These are phyloP conservation scores for Galerina marginata DNA, from an alignment of 768 basidiomycete genomes.

Conservation along the genomic window DNA sequence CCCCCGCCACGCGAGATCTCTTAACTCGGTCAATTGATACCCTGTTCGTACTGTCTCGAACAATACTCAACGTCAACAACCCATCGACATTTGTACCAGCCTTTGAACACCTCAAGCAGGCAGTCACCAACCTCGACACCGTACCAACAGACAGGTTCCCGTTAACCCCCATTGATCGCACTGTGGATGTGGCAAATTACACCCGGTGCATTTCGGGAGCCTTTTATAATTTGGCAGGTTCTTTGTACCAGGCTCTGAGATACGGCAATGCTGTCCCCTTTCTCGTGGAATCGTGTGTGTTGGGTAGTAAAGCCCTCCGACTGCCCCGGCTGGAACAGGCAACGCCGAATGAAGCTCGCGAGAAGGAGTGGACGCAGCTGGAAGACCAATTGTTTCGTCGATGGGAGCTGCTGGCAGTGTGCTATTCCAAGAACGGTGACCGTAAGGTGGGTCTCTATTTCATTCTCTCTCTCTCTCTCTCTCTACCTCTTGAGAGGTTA, in stretches of 20 bases:
- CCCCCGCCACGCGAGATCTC: constrained; percentile 16
- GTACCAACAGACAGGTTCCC: constrained; percentile 18
- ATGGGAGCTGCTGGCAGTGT: constrained; percentile 84
- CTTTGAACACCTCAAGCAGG: constrained; percentile 53
- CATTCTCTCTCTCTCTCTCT: constrained; percentile 7
- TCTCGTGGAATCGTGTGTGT: constrained; percentile 59
- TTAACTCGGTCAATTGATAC: constrained; percentile 30
- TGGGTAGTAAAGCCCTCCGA: constrained; percentile 55
- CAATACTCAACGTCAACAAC: constrained; percentile 23
- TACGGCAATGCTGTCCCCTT: constrained; percentile 73
- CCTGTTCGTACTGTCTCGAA: constrained; percentile 27
- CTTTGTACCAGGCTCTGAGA: constrained; percentile 69
- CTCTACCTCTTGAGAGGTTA: not conserved
- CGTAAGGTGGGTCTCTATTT: constrained; percentile 57
- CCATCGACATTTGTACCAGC: constrained; percentile 44
- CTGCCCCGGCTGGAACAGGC: constrained; percentile 24
- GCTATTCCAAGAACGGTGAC: constrained; percentile 79
- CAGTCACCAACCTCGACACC: constrained; percentile 38
- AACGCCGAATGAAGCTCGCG: constrained; percentile 21
- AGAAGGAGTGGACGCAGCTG: constrained; percentile 61
- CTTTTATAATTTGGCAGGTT: constrained; percentile 70
- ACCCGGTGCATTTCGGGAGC: constrained; percentile 74
- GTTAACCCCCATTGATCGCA: constrained; percentile 14
- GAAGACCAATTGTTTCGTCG: constrained; percentile 70
- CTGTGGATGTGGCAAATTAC: constrained; percentile 54